Evolutionary conservation across 495 filamentous ascomycete genomes (phyloP), one percentile per base, ranked within the genome.

Genomic region (Penicillium egyptiacum): DNA sequence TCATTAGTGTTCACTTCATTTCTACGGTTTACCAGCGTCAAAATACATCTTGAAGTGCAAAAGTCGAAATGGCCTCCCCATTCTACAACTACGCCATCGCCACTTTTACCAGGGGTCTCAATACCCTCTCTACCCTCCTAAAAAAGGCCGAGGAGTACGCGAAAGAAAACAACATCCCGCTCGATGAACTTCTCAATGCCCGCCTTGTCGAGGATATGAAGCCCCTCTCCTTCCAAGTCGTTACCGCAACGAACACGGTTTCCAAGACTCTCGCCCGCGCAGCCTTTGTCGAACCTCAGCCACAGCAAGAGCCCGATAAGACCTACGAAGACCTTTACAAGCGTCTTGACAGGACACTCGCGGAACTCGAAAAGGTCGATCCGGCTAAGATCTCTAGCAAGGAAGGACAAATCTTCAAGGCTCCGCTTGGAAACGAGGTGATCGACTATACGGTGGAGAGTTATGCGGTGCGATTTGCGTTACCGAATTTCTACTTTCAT

Each of bases 91-190:
- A 47, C 39, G 61, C 55, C 26, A 37, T 68, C 52, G 50, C 63
- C 19, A 48, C 56, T 46, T 62, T 64, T 43, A 59, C 58, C 33
- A 58, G 54, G 9, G 61, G 56, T 37, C 52, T 68, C 25, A 47
- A 50, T 4, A 50, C 47, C 16, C 60, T 64, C 17, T 33, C 50
- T 16, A 8, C 50, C 50, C 58, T 69, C 49, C 64, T 70, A 8
- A 50, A 60, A 49, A 63, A 64, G 43, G 64, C 50, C 48, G 64
- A 64, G 25, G 28, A 58, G 17, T 54, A 58, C 56, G 54, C 55
- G 25, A 42, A 50, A 20, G 50, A 61, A 31, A 56, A 65, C 23
- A 54, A 55, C 49, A 59, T 60, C 49, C 26, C 58, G 6, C 41
- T 55, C 40, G 12, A 41, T 11, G 53, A 50, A 22, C 16, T 62